Conservation (phyloP, 305 asterid species). For the Fraxinus sp. region DNA sequence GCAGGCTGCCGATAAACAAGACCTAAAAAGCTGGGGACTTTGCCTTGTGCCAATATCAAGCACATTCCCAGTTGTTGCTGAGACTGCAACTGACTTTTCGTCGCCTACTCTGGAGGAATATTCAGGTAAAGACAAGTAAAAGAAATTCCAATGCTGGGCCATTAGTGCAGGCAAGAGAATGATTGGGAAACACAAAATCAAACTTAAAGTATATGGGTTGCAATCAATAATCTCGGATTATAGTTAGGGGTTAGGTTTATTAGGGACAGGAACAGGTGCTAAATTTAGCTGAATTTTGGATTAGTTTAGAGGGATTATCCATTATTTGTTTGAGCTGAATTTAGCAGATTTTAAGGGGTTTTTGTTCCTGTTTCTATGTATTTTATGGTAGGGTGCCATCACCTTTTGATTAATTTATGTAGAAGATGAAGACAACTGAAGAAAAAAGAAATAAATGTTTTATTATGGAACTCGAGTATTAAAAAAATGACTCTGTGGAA, state of each 20-base stretch:
- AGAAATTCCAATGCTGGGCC: background rate
- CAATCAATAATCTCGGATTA: background rate
- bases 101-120: background rate
- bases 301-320: background rate
- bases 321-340: background rate
- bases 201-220: background rate
- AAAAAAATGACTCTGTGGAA: background rate
- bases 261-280: slow-evolving; percentile 10
- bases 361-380: slow-evolving; percentile 5
- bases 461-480: background rate
- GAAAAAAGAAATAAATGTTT: background rate
- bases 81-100: background rate
- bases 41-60: slow-evolving; percentile 39
- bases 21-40: slow-evolving; percentile 35
- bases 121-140: background rate
- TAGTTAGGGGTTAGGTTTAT: background rate
- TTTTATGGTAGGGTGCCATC: background rate
- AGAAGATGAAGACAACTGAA: background rate
- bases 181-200: background rate
- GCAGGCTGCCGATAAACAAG: background rate
- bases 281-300: background rate
- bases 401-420: background rate
- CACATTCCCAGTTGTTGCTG: background rate
- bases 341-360: background rate
- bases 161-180: background rate